Percentiles rank a stretch among this genome's conserved stretches.
Evolutionary conservation across 208 protist species (phyloP).

Genomic region (Leishmania major): DNA sequence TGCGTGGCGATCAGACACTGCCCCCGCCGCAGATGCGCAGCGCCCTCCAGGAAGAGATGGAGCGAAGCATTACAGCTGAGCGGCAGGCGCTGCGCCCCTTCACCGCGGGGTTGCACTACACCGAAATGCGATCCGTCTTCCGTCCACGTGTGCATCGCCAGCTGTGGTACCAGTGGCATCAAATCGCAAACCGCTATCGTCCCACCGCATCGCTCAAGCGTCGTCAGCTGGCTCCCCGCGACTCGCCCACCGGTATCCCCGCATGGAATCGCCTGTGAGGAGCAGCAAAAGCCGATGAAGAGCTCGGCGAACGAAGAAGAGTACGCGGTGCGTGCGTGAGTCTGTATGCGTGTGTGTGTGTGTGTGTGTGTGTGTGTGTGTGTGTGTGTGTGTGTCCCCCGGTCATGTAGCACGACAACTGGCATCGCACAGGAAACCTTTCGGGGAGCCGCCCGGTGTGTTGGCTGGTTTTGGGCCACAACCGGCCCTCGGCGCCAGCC

Average conservation of each 20-base stretch:
- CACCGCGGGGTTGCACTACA: constrained; percentile 76
- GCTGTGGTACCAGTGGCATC: constrained; percentile 91
- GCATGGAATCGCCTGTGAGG: constrained; percentile 81
- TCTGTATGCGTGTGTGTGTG: background rate
- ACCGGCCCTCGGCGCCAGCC: background rate
- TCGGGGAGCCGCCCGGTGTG: background rate
- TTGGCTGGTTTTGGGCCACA: background rate
- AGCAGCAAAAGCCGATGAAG: too few relatives aligned
- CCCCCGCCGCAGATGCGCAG: constrained; percentile 45
- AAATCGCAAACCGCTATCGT: constrained; percentile 89
- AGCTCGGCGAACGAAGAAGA: background rate
- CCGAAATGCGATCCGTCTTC: constrained; percentile 84
- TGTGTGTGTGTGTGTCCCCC: background rate
- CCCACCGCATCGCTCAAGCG: constrained; percentile 79
- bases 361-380: background rate
- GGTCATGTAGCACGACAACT: background rate
- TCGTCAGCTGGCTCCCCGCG: constrained; percentile 81
- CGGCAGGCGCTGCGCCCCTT: constrained; percentile 55
- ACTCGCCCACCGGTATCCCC: constrained; percentile 90
- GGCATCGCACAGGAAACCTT: background rate
- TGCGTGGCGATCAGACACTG: constrained; percentile 72
- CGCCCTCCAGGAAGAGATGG: constrained; percentile 56
- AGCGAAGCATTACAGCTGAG: constrained; percentile 54
- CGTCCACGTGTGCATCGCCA: constrained; percentile 88
- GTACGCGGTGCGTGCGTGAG: background rate